Base-by-base conservation (phyloP, 2,329 filamentous ascomycete species). In the Xylariaceae sp. region DNA sequence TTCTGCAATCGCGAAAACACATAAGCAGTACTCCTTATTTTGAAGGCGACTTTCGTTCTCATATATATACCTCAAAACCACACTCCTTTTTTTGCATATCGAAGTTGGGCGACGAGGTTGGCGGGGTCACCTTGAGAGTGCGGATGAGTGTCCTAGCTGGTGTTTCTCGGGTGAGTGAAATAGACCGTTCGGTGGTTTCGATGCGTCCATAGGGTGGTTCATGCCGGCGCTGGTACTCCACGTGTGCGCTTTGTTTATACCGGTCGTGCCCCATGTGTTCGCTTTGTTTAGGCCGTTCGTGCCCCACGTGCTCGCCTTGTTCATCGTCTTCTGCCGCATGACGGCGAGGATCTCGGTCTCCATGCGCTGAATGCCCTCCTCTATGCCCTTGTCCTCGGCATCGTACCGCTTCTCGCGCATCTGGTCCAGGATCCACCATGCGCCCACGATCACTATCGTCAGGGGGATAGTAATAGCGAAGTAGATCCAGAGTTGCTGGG, bases 381-480 rank as follows among this genome's bases (percentile, higher is more conserved):
- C 78, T 47, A 83, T 72, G 50, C 80, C 74, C 30, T 63, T 60
- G 58, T 83, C 79, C 62, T 83, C 80, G 48, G 62, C 60, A 9
- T 68, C 71, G 61, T 80, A 80, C 60, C 71, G 67, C 53, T 66
- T 70, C 68, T 81, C 77, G 48, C 80, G 76, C 29, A 72, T 71
- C 41, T 67, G 71, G 63, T 84, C 80, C 64, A 80, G 79, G 59
- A 73, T 72, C 62, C 77, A 72, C 80, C 82, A 85, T n/a, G 72
- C 65, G 2, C 71, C 69, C 29, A 86, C 78, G 58, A 85, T 80
- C 48, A 73, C 31, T 2, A 76, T 64, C 0, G 83, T 86, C 50
- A 84, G 61, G 2, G 83, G 83, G 8, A 85, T 67, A 2, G 81
- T 82, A 51, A 85, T 75, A 57, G 72, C 80, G 60, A 85, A 85